A percentile compares a stretch with the other conserved stretches of the same genome.
Conservation (phyloP, 495 filamentous ascomycete genomes). For the Ramalina intermedia region DNA sequence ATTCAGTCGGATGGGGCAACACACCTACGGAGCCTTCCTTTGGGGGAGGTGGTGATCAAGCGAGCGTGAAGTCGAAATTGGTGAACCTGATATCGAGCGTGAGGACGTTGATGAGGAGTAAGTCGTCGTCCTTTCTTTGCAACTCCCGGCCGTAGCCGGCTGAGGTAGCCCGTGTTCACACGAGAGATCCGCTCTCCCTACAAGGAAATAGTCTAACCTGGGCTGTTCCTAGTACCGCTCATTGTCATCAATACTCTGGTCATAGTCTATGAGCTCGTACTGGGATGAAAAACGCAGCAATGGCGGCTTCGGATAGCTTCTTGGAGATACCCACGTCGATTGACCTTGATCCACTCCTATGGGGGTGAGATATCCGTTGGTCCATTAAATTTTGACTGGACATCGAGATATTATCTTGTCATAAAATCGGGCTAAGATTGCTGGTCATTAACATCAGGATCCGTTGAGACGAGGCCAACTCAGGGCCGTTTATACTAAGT, state of each 20-base stretch:
- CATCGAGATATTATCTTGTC: no score
- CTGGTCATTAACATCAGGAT: no score
- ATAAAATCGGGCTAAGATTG: no score
- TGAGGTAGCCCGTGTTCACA: neutral
- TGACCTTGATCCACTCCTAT: no score
- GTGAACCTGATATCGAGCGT: slow-evolving; percentile 84
- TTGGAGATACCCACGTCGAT: slow-evolving; percentile 3
- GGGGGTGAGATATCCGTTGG: no score
- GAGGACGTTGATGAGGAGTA: slow-evolving; percentile 89
- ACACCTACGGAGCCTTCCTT: slow-evolving; percentile 54
- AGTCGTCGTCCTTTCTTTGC: slow-evolving; percentile 20
- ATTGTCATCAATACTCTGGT: slow-evolving; percentile 85
- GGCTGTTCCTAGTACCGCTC: slow-evolving; percentile 55
- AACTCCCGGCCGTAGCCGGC: neutral
- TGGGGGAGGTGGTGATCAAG: slow-evolving; percentile 50
- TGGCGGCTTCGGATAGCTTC: neutral
- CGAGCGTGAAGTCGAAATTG: slow-evolving; percentile 73
- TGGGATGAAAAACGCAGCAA: slow-evolving; percentile 45
- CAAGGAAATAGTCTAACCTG: neutral
- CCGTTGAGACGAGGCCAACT: no score
- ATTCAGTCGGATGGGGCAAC: slow-evolving; percentile 66
- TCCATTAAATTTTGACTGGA: no score
- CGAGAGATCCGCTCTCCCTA: neutral
- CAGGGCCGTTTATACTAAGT: no score
- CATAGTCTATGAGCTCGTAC: slow-evolving; percentile 75